A percentile compares a stretch with the other conserved stretches of the same genome.
Evolutionary conservation across 306 rosid species (phyloP).

Genomic region (Trifolium subterraneum): DNA sequence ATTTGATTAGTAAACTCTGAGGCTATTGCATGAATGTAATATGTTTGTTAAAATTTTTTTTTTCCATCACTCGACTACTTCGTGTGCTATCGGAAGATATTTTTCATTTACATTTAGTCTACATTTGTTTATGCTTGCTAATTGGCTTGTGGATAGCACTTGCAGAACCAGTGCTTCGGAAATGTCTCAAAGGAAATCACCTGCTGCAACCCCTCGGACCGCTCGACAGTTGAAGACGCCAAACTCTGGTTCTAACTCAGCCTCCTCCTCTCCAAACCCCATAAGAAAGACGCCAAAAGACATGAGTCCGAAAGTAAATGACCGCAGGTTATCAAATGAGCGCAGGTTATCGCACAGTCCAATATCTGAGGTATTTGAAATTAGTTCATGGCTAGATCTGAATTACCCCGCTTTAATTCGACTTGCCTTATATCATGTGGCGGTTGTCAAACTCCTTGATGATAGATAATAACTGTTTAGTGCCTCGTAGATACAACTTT

Average conservation of each 20-base stretch:
- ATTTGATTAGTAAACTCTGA: not conserved
- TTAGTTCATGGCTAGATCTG: constrained; percentile 1
- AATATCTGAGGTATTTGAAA: constrained; percentile 65
- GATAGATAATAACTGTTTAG: not conserved
- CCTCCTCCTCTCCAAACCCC: constrained; percentile 59
- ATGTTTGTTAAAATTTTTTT: not conserved
- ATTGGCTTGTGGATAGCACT: not conserved
- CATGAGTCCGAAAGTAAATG: constrained; percentile 65
- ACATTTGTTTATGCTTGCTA: constrained; percentile 11
- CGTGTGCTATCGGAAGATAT: not conserved
- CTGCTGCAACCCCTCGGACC: constrained; percentile 57
- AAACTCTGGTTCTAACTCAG: constrained; percentile 54
- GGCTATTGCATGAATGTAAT: not conserved
- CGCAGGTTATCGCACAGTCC: constrained; percentile 70
- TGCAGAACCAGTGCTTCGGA: constrained; percentile 65
- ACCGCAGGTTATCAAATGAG: constrained; percentile 59
- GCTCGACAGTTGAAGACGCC: constrained; percentile 60
- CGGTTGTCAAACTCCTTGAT: constrained; percentile 6
- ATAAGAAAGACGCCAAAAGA: constrained; percentile 59
- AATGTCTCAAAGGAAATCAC: constrained; percentile 73
- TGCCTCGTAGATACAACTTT: not conserved
- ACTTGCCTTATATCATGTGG: not conserved
- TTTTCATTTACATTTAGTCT: not conserved
- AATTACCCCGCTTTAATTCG: not conserved
- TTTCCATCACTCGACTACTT: not conserved